A percentile compares a stretch with the other conserved stretches of the same genome.
Evolutionary conservation across 352 stramenopile species (phyloP).

Genomic region (Pythium periplocum): DNA sequence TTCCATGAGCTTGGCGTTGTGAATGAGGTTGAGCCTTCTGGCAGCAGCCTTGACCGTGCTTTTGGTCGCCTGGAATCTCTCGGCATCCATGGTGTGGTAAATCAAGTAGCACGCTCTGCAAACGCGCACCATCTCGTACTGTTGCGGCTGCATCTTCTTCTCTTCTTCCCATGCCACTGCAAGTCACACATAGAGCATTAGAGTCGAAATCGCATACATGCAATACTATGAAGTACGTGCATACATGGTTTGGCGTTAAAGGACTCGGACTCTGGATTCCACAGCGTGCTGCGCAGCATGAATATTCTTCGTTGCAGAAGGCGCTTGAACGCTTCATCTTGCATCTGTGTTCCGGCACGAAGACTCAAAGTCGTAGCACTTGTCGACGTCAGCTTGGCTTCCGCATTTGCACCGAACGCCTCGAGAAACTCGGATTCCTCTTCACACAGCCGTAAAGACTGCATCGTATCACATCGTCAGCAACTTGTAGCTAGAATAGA

Average conservation of each 20-base stretch:
- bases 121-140: constrained; percentile 24
- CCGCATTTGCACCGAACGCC: constrained; percentile 45
- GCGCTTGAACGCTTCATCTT: constrained; percentile 27
- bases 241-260: constrained; percentile 48
- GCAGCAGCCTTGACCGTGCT: constrained; percentile 19
- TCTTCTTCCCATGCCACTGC: constrained; percentile 46
- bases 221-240: constrained; percentile 3
- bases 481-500: no score
- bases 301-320: constrained; percentile 59
- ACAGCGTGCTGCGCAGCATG: constrained; percentile 65
- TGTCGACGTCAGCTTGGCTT: constrained; percentile 19
- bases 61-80: constrained; percentile 21
- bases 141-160: constrained; percentile 21
- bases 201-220: no score
- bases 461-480: background rate
- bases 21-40: constrained; percentile 13
- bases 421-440: constrained; percentile 53
- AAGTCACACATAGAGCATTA: background rate
- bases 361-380: no score
- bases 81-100: constrained; percentile 21
- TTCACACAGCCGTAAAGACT: constrained; percentile 58
- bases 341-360: no score
- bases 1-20: constrained; percentile 17
- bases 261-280: constrained; percentile 56
- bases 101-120: constrained; percentile 21